Percentiles rank a stretch among this genome's conserved stretches.
Evolutionary conservation across 805 yeast genomes (phyloP).

Genomic region (Brettanomyces naardenensis): DNA sequence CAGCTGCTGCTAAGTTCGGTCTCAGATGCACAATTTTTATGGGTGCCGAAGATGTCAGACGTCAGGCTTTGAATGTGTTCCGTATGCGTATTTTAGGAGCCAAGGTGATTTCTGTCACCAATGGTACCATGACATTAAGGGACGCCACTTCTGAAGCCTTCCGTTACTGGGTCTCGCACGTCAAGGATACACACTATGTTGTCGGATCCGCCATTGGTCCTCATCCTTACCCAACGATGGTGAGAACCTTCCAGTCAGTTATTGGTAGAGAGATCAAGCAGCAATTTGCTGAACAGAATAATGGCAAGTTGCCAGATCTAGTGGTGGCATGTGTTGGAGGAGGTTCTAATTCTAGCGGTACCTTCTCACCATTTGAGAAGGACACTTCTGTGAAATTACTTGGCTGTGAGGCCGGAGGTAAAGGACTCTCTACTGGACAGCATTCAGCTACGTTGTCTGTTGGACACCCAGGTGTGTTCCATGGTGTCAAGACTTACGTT

Average conservation of each 20-base stretch:
- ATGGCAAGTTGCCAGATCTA: conserved; percentile 83
- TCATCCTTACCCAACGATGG: conserved; percentile 97
- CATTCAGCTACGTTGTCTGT: conserved; percentile 95
- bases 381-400: conserved; percentile 70
- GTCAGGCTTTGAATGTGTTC: conserved; percentile 97
- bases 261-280: conserved; percentile 93
- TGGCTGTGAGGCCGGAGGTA: conserved; percentile 99
- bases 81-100: conserved; percentile 97
- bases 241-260: conserved; percentile 95
- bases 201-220: conserved; percentile 99
- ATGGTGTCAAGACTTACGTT: conserved; percentile 92
- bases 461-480: conserved; percentile 96
- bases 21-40: conserved; percentile 88
- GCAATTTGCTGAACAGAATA: conserved; percentile 72
- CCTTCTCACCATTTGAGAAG: conserved; percentile 88
- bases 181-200: conserved; percentile 83
- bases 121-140: conserved; percentile 92
- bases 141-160: conserved; percentile 98
- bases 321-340: conserved; percentile 99
- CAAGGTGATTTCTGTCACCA: conserved; percentile 83
- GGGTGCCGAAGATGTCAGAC: conserved; percentile 99
- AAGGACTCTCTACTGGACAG: conserved; percentile 79
- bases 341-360: conserved; percentile 94
- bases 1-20: conserved; percentile 91
- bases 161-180: conserved; percentile 88